phyloP scores from a whole-genome alignment of 2,329 filamentous ascomycete species.

The Nothomitra cinnamomea region DNA sequence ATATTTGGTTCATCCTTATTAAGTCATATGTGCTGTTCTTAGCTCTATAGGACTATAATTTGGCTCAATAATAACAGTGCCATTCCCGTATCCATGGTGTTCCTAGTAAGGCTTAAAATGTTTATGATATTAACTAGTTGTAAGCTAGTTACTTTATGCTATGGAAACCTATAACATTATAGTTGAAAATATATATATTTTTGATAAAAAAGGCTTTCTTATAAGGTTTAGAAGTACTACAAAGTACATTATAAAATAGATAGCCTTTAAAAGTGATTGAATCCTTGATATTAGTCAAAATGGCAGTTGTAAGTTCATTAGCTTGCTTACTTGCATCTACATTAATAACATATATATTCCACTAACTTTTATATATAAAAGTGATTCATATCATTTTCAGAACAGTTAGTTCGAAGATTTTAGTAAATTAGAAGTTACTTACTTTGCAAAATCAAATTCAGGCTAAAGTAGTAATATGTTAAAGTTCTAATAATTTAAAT shows the following conservation, averaged over 20 bases:
- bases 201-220: conserved; percentile 5
- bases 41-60: too few species aligned
- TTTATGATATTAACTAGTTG: too few species aligned
- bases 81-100: too few species aligned
- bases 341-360: neutral
- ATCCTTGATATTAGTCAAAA: neutral
- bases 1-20: too few species aligned
- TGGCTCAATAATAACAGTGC: too few species aligned
- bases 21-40: too few species aligned
- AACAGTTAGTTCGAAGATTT: neutral
- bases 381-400: neutral
- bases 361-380: neutral
- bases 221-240: neutral
- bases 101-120: too few species aligned
- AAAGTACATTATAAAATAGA: neutral
- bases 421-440: neutral
- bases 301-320: conserved; percentile 1
- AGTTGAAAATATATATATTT: conserved; percentile 3
- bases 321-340: neutral
- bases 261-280: neutral
- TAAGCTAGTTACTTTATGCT: neutral
- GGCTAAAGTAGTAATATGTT: conserved; percentile 12
- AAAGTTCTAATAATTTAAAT: conserved; percentile 4
- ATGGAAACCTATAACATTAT: conserved; percentile 4
- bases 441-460: conserved; percentile 6